phyloP scores from a whole-genome alignment of 306 rosid genomes.

The Rosa chinensis region DNA sequence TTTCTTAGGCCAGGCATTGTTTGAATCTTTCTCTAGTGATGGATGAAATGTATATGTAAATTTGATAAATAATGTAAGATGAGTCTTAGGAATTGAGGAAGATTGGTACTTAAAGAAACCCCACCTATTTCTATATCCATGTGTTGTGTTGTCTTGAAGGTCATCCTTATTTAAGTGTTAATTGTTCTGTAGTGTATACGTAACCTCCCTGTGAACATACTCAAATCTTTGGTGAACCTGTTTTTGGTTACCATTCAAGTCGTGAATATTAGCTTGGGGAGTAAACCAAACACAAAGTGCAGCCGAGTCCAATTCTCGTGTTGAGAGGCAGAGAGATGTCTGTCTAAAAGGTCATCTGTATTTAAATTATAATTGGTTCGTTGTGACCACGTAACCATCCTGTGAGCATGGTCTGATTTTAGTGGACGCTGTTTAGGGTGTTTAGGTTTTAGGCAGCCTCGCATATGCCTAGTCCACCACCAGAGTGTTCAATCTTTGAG shows the following conservation, averaged over 20 bases:
- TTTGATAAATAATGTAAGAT: conserved; percentile 32
- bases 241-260: neutral
- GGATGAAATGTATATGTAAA: conserved; percentile 46
- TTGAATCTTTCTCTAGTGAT: conserved; percentile 48
- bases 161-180: neutral
- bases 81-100: conserved; percentile 27
- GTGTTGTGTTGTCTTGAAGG: neutral
- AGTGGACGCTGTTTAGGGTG: too few species aligned
- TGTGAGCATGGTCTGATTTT: too few species aligned
- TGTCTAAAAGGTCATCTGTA: too few species aligned
- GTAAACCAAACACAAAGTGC: neutral
- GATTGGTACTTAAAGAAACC: conserved; percentile 17
- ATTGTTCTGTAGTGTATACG: neutral
- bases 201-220: neutral
- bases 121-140: neutral
- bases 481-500: neutral
- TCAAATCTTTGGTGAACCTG: neutral
- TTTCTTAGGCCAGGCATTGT: conserved; percentile 48
- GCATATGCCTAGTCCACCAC: neutral
- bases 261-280: too few species aligned
- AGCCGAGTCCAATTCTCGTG: neutral
- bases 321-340: neutral
- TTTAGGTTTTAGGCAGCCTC: too few species aligned
- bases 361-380: too few species aligned
- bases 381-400: too few species aligned